Percentiles rank a stretch among this genome's conserved stretches.
phyloP scores from a whole-genome alignment of 2,329 filamentous ascomycete genomes.

The Ceratocystis harringtonii region DNA sequence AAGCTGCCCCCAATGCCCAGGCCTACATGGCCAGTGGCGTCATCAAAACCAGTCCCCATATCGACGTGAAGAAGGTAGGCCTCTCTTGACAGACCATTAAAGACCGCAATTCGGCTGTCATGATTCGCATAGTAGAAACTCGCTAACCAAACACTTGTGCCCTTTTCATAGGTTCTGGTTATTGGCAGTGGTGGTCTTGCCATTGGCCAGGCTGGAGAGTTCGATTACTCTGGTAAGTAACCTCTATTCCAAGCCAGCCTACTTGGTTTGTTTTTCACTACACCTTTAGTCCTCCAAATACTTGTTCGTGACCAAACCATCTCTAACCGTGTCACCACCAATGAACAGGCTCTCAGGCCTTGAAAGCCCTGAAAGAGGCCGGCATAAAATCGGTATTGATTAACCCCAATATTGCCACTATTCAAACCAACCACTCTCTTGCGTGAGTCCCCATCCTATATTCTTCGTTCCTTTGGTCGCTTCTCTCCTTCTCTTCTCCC shows the following conservation, averaged over 20 bases:
- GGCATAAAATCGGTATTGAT: constrained; percentile 83
- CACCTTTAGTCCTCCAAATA: background rate
- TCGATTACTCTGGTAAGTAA: constrained; percentile 85
- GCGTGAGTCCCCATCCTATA: constrained; percentile 29
- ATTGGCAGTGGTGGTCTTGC: constrained; percentile 90
- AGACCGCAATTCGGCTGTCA: background rate
- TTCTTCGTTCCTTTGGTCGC: background rate
- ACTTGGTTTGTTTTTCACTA: background rate
- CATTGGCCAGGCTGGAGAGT: constrained; percentile 96
- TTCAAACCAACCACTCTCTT: constrained; percentile 91
- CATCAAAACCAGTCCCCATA: constrained; percentile 61
- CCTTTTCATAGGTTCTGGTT: constrained; percentile 48
- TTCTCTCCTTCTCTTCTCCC: background rate
- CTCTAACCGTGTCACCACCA: constrained; percentile 17
- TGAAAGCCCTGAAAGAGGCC: constrained; percentile 94
- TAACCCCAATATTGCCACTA: constrained; percentile 97
- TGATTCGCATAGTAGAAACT: background rate
- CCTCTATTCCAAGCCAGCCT: background rate
- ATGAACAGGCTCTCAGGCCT: constrained; percentile 67
- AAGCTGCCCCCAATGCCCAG: constrained; percentile 65
- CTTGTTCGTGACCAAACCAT: background rate
- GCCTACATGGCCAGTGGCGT: constrained; percentile 81
- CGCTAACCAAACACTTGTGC: background rate
- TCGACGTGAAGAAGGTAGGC: constrained; percentile 73
- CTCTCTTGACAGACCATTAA: background rate